phyloP scores from a whole-genome alignment of 805 yeast genomes.

The Candida tibetensis region DNA sequence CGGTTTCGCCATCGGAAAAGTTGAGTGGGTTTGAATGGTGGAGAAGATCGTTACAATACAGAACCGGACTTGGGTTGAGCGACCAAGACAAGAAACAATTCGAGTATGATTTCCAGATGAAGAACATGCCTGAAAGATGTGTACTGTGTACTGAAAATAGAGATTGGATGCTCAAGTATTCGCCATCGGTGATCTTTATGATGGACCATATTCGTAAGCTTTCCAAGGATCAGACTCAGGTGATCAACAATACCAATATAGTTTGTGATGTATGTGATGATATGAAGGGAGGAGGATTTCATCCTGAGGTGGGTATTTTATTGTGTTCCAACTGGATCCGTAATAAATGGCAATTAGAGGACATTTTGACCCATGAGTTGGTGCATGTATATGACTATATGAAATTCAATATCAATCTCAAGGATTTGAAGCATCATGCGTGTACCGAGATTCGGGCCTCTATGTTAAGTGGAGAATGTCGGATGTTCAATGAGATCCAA shows the following conservation, averaged over 20 bases:
- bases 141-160: slow-evolving; percentile 66
- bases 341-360: slow-evolving; percentile 81
- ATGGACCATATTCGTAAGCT: slow-evolving; percentile 73
- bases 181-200: slow-evolving; percentile 88
- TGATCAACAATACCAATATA: slow-evolving; percentile 50
- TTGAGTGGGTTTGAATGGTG: slow-evolving; percentile 72
- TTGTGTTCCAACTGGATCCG: slow-evolving; percentile 80
- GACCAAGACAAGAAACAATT: slow-evolving; percentile 52
- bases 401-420: slow-evolving; percentile 84
- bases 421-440: slow-evolving; percentile 86
- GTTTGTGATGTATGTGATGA: slow-evolving; percentile 84
- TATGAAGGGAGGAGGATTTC: slow-evolving; percentile 83
- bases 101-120: slow-evolving; percentile 52
- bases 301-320: slow-evolving; percentile 83
- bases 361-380: slow-evolving; percentile 87
- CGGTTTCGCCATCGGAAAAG: slow-evolving; percentile 27
- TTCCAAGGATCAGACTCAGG: slow-evolving; percentile 38
- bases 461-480: slow-evolving; percentile 90
- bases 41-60: slow-evolving; percentile 68
- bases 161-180: slow-evolving; percentile 74
- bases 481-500: slow-evolving; percentile 79
- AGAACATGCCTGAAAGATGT: slow-evolving; percentile 53
- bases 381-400: slow-evolving; percentile 91
- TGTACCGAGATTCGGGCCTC: slow-evolving; percentile 96
- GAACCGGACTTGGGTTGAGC: slow-evolving; percentile 65